phyloP scores from a whole-genome alignment of 1,284 basidiomycete species.

The Melampsora larici-populina region DNA sequence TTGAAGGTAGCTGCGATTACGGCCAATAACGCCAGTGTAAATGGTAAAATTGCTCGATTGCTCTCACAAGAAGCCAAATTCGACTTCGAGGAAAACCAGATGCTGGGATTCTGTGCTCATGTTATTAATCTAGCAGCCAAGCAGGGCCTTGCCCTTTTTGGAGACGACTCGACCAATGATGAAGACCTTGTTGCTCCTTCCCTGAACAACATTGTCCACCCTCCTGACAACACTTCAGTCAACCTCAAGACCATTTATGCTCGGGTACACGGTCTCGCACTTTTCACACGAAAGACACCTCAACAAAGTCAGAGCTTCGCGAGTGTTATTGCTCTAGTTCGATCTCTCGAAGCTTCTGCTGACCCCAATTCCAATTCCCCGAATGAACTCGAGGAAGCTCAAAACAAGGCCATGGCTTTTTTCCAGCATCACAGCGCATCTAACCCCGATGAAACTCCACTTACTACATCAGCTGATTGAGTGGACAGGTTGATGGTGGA shows the following conservation, averaged over 20 bases:
- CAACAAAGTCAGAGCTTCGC: neutral
- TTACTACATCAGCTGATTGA: too few relatives aligned
- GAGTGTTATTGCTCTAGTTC: neutral
- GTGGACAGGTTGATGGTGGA: neutral
- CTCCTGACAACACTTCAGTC: neutral
- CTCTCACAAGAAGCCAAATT: neutral
- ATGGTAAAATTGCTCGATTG: neutral
- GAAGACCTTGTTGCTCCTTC: neutral
- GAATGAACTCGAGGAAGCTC: too few relatives aligned
- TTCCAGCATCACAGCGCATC: neutral
- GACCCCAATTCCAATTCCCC: neutral
- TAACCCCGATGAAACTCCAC: neutral
- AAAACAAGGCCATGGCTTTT: neutral
- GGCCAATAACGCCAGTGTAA: conserved; percentile 7
- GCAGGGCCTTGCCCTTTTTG: neutral
- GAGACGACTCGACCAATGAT: neutral
- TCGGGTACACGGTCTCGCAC: conserved; percentile 1
- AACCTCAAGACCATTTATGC: conserved; percentile 1
- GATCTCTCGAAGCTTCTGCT: neutral
- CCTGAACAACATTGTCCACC: neutral
- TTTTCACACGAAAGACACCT: neutral
- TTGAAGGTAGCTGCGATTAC: too few relatives aligned
- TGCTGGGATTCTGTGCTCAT: conserved; percentile 10
- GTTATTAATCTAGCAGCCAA: conserved; percentile 13
- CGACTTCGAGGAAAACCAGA: neutral